Conservation (phyloP, 1,284 basidiomycete species). For the Taiwanofungus camphoratus region DNA sequence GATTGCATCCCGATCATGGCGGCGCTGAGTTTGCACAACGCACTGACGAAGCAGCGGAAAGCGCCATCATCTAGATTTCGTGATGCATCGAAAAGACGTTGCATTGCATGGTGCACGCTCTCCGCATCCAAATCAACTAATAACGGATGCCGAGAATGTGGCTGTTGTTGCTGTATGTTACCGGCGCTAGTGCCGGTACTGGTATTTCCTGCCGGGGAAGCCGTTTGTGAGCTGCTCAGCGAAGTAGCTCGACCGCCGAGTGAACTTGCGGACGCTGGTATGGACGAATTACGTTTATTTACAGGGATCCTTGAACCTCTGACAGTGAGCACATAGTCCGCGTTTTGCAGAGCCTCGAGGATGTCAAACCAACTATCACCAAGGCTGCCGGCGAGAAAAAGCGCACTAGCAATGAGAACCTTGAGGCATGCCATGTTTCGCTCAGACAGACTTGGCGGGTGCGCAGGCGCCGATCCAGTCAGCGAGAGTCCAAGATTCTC, state of each 20-base stretch:
- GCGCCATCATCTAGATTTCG: constrained; percentile 79
- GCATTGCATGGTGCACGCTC: constrained; percentile 65
- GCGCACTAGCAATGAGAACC: constrained; percentile 72
- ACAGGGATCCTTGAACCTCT: constrained; percentile 35
- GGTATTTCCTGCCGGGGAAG: constrained; percentile 6
- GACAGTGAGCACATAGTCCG: constrained; percentile 79
- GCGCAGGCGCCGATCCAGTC: constrained; percentile 26
- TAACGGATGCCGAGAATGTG: constrained; percentile 45
- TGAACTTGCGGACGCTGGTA: constrained; percentile 25
- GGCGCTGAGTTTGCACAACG: constrained; percentile 79
- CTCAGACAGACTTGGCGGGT: constrained; percentile 75
- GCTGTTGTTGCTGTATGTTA: constrained; percentile 9
- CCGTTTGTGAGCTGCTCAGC: constrained; percentile 23
- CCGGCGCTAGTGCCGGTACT: no score
- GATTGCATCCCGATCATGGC: constrained; percentile 88
- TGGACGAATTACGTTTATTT: constrained; percentile 34
- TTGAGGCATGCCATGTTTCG: constrained; percentile 90
- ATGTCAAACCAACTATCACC: constrained; percentile 89
- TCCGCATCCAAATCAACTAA: constrained; percentile 75
- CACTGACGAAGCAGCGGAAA: constrained; percentile 77
- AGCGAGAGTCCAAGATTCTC: constrained; percentile 66
- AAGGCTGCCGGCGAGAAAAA: constrained; percentile 81
- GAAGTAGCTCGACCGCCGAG: constrained; percentile 35
- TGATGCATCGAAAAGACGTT: constrained; percentile 79
- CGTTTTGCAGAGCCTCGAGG: constrained; percentile 87